Evolutionary conservation across 352 stramenopile species (phyloP).

Genomic region (Phytopythium vexans): DNA sequence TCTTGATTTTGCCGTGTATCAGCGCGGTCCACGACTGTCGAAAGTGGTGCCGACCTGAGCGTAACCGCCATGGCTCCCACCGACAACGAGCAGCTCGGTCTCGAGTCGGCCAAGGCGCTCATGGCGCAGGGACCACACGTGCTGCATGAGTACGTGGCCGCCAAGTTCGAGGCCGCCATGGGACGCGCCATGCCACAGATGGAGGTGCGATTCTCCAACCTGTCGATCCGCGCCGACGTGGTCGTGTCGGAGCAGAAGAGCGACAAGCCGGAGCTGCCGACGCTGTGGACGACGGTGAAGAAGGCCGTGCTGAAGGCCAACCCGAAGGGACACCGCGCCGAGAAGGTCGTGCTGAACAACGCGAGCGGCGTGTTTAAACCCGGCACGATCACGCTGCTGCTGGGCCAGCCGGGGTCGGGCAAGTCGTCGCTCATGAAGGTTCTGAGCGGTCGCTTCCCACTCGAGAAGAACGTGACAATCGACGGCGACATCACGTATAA

Average conservation of each 20-base stretch:
- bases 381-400: conserved; percentile 31
- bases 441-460: conserved; percentile 37
- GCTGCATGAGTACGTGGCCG: conserved; percentile 34
- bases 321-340: conserved; percentile 36
- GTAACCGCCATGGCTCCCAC: too few species aligned
- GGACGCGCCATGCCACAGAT: conserved; percentile 40
- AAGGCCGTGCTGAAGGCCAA: conserved; percentile 13
- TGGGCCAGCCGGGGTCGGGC: conserved; percentile 29
- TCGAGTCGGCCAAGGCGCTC: conserved; percentile 24
- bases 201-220: conserved; percentile 29
- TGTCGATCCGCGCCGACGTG: conserved; percentile 23
- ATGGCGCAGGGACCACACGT: conserved; percentile 27
- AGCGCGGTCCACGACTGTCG: too few species aligned
- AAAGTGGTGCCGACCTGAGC: too few species aligned
- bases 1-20: too few species aligned
- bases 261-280: conserved; percentile 25
- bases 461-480: conserved; percentile 31
- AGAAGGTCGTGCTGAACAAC: conserved; percentile 43
- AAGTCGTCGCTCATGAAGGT: conserved; percentile 37
- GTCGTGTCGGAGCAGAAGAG: conserved; percentile 18
- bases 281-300: conserved; percentile 35
- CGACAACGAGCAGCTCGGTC: too few species aligned
- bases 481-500: conserved; percentile 49
- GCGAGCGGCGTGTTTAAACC: conserved; percentile 45
- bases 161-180: conserved; percentile 25